Evolutionary conservation across 805 yeast species (phyloP).

Genomic region (Komagataella pseudopastoris): DNA sequence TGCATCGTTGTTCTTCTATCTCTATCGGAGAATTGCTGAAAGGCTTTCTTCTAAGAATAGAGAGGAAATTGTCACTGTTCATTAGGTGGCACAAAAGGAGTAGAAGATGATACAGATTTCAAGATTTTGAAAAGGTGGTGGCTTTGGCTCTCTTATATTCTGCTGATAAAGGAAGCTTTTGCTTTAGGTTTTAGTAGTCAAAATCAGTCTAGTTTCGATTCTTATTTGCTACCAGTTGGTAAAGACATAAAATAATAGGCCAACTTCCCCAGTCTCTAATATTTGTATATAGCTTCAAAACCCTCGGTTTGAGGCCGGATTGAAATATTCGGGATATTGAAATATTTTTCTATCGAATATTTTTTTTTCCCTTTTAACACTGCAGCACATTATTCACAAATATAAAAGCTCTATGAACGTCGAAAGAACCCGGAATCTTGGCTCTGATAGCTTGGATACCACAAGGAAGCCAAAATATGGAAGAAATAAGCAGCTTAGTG

Average conservation of each 20-base stretch:
- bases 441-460: background rate
- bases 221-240: too few species aligned
- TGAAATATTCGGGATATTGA: background rate
- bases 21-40: background rate
- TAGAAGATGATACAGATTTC: background rate
- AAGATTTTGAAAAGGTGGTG: background rate
- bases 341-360: too few species aligned
- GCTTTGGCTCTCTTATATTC: background rate
- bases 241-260: too few species aligned
- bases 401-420: background rate
- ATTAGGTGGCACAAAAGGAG: background rate
- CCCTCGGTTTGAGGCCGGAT: background rate
- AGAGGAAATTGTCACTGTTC: background rate
- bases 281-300: background rate
- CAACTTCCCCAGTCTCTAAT: too few species aligned
- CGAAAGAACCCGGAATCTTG: background rate
- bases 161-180: too few species aligned
- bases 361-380: background rate
- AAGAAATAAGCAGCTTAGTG: conserved; percentile 48
- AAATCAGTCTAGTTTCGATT: too few species aligned
- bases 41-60: background rate
- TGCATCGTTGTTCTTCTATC: background rate
- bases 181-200: too few species aligned
- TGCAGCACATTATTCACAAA: background rate
- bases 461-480: conserved; percentile 10